Evolutionary conservation across 2,329 filamentous ascomycete genomes (phyloP), one percentile per base, ranked within the genome.

Genomic region (Aspergillus calidoustus): DNA sequence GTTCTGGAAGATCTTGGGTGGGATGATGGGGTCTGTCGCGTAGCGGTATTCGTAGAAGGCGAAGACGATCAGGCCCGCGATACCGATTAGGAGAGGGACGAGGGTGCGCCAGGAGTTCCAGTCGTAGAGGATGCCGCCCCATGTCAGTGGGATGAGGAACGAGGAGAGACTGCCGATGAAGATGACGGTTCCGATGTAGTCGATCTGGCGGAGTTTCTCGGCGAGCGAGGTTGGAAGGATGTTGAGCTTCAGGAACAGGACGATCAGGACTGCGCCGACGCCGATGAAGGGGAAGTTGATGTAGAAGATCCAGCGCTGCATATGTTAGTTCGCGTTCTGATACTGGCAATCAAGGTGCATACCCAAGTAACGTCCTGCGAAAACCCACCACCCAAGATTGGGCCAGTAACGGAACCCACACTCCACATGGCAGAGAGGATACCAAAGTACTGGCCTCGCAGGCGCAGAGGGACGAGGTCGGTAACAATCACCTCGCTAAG

Each of bases 401-500:
- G 78, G 1, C 77, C 77, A 5, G 69, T 72, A 2, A 80, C 77
- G 1, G 74, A 74, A 0, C 78, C 78, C 19, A 79, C 22, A 61
- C 75, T 75, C 76, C 77, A 80, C 73, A 77, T 77, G 6, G 69
- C 72, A 49, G 72, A 75, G 6, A 79, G 54, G 13, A 79, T 72
- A n/a, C 77, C 76, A 50, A 78, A 76, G 52, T 78, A 80, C 54
- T 76, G 69, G 6, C 76, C 77, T 22, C 79, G 71, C 15, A 73
- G 64, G 15, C 78, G 66, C 28, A 82, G 66, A 2, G 80, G 80
- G 4, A 82, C 73, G 3, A 82, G 68, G 58, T 82, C 80, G 0
- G 79, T 81, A 38, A 81, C 71, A 17, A 81, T 70, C 1, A 82
- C 76, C 54, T 81, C 79, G 9, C 73, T 75, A 53, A 82, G 66